phyloP scores from a whole-genome alignment of 768 basidiomycete genomes.

The Rhizopogon rudus region DNA sequence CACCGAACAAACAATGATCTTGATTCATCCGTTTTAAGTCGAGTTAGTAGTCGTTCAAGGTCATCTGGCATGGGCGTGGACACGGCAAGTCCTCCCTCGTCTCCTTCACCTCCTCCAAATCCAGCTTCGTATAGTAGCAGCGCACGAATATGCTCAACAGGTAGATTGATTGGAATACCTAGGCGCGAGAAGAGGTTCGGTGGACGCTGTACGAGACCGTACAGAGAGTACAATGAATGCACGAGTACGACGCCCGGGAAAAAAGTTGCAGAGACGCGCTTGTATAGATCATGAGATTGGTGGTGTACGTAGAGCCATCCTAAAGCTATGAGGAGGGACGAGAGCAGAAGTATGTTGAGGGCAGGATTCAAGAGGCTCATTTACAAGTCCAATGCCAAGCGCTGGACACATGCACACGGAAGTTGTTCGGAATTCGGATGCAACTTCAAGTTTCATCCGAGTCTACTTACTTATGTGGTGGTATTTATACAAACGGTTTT shows the following conservation, averaged over 20 bases:
- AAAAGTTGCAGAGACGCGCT: slow-evolving; percentile 8
- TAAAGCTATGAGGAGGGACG: slow-evolving; percentile 7
- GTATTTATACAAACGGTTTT: no score
- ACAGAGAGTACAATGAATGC: slow-evolving; percentile 48
- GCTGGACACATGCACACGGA: neutral
- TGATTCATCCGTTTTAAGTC: slow-evolving; percentile 52
- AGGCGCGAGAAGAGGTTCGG: slow-evolving; percentile 59
- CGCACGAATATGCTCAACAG: slow-evolving; percentile 47
- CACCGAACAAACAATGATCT: slow-evolving; percentile 59
- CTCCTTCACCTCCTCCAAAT: slow-evolving; percentile 19
- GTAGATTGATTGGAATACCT: slow-evolving; percentile 48
- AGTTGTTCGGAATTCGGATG: neutral
- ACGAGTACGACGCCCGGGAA: slow-evolving; percentile 38
- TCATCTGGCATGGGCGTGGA: slow-evolving; percentile 34
- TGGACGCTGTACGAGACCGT: slow-evolving; percentile 43
- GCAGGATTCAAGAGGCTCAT: neutral
- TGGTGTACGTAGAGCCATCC: slow-evolving; percentile 9
- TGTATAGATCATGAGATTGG: slow-evolving; percentile 6
- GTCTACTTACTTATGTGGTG: no score
- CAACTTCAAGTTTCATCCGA: neutral
- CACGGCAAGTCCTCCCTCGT: slow-evolving; percentile 8
- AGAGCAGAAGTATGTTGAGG: neutral
- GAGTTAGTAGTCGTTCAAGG: slow-evolving; percentile 48
- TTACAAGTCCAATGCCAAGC: neutral
- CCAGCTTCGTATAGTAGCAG: slow-evolving; percentile 40